phyloP scores from a whole-genome alignment of 257 asterid genomes.

The Avicennia marina region DNA sequence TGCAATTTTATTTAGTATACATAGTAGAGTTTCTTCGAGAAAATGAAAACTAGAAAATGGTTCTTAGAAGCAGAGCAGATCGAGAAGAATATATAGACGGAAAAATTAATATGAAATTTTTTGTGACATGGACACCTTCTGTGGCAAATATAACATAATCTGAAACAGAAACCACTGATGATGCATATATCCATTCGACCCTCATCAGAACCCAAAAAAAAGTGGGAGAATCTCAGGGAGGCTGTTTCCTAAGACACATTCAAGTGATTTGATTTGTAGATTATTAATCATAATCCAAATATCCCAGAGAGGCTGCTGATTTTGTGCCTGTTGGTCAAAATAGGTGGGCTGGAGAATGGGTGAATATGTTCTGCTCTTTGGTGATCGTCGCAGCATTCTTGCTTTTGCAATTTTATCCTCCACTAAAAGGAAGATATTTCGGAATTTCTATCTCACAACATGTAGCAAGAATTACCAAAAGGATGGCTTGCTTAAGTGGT shows the following conservation, averaged over 20 bases:
- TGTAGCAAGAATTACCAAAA: too few relatives aligned
- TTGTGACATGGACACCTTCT: neutral
- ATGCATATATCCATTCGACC: neutral
- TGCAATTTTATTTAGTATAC: too few relatives aligned
- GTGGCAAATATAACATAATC: neutral
- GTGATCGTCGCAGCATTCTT: conserved; percentile 22
- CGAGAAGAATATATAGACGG: neutral
- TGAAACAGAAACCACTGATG: neutral
- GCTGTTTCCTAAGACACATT: conserved; percentile 6
- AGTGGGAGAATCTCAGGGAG: conserved; percentile 23
- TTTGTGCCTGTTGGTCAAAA: conserved; percentile 28
- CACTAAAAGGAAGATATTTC: conserved; percentile 12
- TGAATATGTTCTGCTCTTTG: conserved; percentile 32
- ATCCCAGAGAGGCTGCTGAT: conserved; percentile 4
- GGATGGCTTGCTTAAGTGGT: too few relatives aligned
- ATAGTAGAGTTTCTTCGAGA: too few relatives aligned
- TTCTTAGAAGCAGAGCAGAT: too few relatives aligned
- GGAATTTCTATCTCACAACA: too few relatives aligned
- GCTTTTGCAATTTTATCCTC: conserved; percentile 17
- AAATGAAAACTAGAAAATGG: too few relatives aligned
- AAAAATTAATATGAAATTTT: neutral
- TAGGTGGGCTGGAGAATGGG: conserved; percentile 27
- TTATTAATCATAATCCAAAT: conserved; percentile 20
- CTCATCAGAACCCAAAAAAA: neutral
- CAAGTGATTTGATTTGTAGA: conserved; percentile 23